phyloP scores from a whole-genome alignment of 2,329 filamentous ascomycete genomes.

The Clarireedia hainanense region DNA sequence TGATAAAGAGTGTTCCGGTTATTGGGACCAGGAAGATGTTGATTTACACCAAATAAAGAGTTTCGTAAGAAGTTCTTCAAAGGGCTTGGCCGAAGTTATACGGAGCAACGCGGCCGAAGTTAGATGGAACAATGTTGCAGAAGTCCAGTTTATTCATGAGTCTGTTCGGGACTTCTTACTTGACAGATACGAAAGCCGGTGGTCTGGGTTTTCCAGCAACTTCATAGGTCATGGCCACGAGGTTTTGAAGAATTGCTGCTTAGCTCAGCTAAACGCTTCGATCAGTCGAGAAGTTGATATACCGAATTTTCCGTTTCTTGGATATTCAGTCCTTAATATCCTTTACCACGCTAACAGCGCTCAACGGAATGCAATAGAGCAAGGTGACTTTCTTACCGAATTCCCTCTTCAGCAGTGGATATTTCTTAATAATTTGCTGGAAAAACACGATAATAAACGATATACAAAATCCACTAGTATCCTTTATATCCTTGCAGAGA shows the following conservation, averaged over 20 bases:
- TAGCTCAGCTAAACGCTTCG: conserved; percentile 17
- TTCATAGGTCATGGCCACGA: conserved; percentile 22
- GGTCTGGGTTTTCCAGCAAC: conserved; percentile 14
- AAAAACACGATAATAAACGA: conserved; percentile 21
- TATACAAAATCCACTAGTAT: conserved; percentile 25
- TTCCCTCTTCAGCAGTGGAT: conserved; percentile 30
- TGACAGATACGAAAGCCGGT: conserved; percentile 25
- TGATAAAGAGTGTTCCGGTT: conserved; percentile 9
- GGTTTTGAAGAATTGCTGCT: conserved; percentile 19
- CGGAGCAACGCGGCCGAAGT: conserved; percentile 3
- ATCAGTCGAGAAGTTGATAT: conserved; percentile 12
- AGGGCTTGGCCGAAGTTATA: conserved; percentile 35
- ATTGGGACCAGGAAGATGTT: conserved; percentile 22
- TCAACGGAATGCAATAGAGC: conserved; percentile 24
- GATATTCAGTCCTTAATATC: conserved; percentile 36
- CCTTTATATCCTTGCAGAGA: conserved; percentile 33
- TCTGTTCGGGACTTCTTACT: conserved; percentile 35
- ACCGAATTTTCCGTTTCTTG: conserved; percentile 36
- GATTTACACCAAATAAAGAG: conserved; percentile 28
- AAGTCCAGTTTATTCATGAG: conserved; percentile 36
- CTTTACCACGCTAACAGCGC: conserved; percentile 36
- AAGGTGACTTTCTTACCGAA: conserved; percentile 29
- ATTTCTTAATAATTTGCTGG: conserved; percentile 26
- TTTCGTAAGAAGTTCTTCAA: conserved; percentile 34
- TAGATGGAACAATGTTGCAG: conserved; percentile 14